Evolutionary conservation across 495 filamentous ascomycete genomes (phyloP).

Genomic region (Apiosordaria backusii): DNA sequence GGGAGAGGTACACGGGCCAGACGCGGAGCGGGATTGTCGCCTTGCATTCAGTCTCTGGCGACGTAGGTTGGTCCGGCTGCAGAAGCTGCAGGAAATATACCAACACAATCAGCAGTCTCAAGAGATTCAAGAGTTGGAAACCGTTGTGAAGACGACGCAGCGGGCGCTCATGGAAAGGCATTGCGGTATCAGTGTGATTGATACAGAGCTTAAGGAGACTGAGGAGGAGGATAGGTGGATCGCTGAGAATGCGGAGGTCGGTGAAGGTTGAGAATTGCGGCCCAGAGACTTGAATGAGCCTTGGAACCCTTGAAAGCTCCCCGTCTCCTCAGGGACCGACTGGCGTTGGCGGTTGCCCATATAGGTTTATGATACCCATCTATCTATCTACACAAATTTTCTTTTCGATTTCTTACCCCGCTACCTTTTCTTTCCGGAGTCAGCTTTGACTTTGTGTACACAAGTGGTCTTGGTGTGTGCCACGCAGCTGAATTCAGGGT

Average conservation of each 20-base stretch:
- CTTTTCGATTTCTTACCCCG: background rate
- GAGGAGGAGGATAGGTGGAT: background rate
- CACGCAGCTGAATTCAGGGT: background rate
- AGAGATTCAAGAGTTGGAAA: background rate
- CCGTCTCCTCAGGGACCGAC: background rate
- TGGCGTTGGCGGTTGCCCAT: background rate
- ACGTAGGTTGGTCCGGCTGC: slow-evolving; percentile 15
- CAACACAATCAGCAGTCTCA: background rate
- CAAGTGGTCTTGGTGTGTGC: background rate
- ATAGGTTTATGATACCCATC: background rate
- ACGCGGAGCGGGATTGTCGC: slow-evolving; percentile 24
- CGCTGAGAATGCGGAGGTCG: background rate
- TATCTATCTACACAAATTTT: background rate
- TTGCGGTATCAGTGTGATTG: background rate
- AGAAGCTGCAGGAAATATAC: slow-evolving; percentile 12
- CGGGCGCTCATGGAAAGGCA: background rate
- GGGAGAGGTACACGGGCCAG: slow-evolving; percentile 27
- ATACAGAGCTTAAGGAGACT: background rate
- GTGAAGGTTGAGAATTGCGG: background rate
- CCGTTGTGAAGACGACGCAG: background rate
- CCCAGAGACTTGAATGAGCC: background rate
- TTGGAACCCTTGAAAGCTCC: background rate
- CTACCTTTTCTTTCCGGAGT: background rate
- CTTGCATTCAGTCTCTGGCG: slow-evolving; percentile 30
- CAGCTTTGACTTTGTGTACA: slow-evolving; percentile 11